phyloP scores from a whole-genome alignment of 176 grass and related monocot species.

The Alopecurus myosuroides region DNA sequence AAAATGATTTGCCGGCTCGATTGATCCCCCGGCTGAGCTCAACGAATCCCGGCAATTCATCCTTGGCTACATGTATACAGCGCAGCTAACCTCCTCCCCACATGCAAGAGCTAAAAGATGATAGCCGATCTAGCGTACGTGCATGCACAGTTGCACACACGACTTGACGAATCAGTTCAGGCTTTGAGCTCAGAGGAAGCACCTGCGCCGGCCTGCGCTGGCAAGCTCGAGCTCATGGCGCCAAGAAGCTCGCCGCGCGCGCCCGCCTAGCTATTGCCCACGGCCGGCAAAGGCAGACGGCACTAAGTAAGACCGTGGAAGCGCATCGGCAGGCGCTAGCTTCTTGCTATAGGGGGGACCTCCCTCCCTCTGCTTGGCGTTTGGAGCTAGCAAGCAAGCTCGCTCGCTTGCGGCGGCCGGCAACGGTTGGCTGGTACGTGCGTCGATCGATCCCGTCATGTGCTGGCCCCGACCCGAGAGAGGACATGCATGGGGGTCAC shows the following conservation, averaged over 20 bases:
- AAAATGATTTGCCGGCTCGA: slow-evolving; percentile 36
- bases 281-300: not conserved
- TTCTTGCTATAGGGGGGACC: not conserved
- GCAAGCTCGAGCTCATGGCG: too few relatives aligned
- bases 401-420: not conserved
- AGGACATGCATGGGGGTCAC: not conserved
- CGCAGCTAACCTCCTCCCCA: slow-evolving; percentile 38
- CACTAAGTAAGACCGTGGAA: too few relatives aligned
- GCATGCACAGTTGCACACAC: not conserved
- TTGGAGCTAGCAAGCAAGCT: too few relatives aligned
- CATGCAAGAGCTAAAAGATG: slow-evolving; percentile 73
- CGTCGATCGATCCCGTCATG: not conserved
- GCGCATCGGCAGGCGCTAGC: too few relatives aligned
- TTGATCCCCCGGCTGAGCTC: not conserved
- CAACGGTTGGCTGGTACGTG: not conserved
- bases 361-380: not conserved
- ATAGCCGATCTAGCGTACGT: not conserved
- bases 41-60: slow-evolving; percentile 63
- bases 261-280: not conserved
- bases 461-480: not conserved
- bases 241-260: not conserved
- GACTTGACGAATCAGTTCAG: not conserved
- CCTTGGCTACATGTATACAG: slow-evolving; percentile 65
- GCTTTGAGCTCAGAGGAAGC: not conserved
- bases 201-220: too few relatives aligned